phyloP scores from a whole-genome alignment of 2,329 filamentous ascomycete genomes.

The Pestalotiopsis sp. region DNA sequence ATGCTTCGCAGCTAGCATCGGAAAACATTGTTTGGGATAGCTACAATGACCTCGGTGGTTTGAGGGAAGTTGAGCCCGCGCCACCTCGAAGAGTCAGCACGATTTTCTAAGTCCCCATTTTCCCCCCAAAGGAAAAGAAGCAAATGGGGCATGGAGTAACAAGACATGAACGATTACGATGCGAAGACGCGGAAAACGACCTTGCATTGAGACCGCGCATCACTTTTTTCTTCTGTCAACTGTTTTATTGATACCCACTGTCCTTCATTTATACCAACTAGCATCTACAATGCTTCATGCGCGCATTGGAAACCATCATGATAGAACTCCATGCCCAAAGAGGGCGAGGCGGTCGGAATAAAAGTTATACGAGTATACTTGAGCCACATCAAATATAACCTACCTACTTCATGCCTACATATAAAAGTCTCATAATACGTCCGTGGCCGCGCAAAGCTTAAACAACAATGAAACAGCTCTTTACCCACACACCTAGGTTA shows the following conservation, averaged over 20 bases:
- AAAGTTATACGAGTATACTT: not conserved
- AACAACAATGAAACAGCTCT: not conserved
- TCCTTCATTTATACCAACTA: not conserved
- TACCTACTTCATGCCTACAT: not conserved
- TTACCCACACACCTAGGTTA: not conserved
- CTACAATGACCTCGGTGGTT: conserved; percentile 48
- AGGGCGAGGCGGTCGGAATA: not conserved
- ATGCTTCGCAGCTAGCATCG: conserved; percentile 16
- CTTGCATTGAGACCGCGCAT: not conserved
- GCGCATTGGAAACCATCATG: not conserved
- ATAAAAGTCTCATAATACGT: not conserved
- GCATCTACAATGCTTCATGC: not conserved
- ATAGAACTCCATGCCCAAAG: not conserved
- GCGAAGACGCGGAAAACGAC: not conserved
- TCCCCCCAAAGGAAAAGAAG: not conserved
- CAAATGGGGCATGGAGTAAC: not conserved
- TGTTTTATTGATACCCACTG: conserved; percentile 11
- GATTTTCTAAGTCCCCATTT: not conserved
- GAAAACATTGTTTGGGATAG: conserved; percentile 47
- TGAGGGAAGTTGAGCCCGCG: conserved; percentile 34
- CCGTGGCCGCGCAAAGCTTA: not conserved
- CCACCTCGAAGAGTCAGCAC: conserved; percentile 1
- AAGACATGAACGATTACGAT: not conserved
- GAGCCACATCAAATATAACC: not conserved
- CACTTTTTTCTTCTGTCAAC: not conserved